These are phyloP conservation scores for Umbelopsis sp. DNA, from an alignment of 371 early-diverging fungal species.

Conservation along the genomic window DNA sequence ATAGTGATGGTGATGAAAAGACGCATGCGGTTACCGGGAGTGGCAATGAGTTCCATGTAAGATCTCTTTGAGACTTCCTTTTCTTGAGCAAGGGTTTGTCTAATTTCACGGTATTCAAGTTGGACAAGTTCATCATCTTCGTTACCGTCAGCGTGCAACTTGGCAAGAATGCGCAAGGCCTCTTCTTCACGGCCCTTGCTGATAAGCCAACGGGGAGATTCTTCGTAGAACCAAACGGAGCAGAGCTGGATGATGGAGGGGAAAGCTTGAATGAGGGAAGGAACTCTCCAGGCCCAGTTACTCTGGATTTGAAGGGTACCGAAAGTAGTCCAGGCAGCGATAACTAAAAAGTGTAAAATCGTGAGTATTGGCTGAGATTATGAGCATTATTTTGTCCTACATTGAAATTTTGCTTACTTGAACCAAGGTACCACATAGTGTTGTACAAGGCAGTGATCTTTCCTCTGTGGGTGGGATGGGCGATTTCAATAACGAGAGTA, in stretches of 20 bases:
- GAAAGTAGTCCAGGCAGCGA: slow-evolving; percentile 17
- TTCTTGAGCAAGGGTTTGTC: slow-evolving; percentile 7
- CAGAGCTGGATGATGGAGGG: slow-evolving; percentile 16
- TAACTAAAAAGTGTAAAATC: neutral
- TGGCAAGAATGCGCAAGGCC: slow-evolving; percentile 30
- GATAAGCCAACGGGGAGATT: slow-evolving; percentile 42
- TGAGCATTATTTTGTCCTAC: neutral
- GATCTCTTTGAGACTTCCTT: slow-evolving; percentile 14
- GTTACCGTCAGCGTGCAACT: slow-evolving; percentile 38
- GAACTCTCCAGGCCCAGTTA: slow-evolving; percentile 18
- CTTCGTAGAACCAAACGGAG: slow-evolving; percentile 26
- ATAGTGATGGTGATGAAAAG: slow-evolving; percentile 19
- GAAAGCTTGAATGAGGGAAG: slow-evolving; percentile 20
- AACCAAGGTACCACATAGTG: slow-evolving; percentile 38
- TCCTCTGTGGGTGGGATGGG: slow-evolving; percentile 24
- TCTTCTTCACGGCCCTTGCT: slow-evolving; percentile 30
- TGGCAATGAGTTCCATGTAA: slow-evolving; percentile 12
- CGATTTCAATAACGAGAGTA: slow-evolving; percentile 19
- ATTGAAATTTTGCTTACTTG: slow-evolving; percentile 16
- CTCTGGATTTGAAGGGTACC: neutral
- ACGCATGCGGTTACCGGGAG: slow-evolving; percentile 19
- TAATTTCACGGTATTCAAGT: slow-evolving; percentile 20
- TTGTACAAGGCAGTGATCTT: slow-evolving; percentile 36
- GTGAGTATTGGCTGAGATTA: neutral
- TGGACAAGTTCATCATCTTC: slow-evolving; percentile 26